A percentile compares a stretch with the other conserved stretches of the same genome.
phyloP scores from a whole-genome alignment of 1,284 basidiomycete species.

The Mycosarcoma mackinlayi region DNA sequence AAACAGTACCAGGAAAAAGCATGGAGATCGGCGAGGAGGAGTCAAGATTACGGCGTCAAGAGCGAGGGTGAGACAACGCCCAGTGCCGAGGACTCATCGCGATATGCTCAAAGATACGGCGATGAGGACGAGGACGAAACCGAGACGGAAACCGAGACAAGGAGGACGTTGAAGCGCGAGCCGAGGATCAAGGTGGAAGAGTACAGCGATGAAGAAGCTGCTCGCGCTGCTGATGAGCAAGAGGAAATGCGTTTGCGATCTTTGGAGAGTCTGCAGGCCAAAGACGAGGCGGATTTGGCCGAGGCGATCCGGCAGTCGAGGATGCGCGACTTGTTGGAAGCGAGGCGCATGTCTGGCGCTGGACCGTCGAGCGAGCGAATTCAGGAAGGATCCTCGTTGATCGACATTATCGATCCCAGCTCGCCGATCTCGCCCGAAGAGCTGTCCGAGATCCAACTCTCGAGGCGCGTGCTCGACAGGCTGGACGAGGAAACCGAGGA shows the following conservation, averaged over 20 bases:
- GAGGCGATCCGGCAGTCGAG: constrained; percentile 44
- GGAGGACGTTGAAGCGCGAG: constrained; percentile 17
- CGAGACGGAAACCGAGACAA: constrained; percentile 41
- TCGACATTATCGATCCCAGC: constrained; percentile 37
- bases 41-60: constrained; percentile 6
- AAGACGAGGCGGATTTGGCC: constrained; percentile 44
- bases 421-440: constrained; percentile 32
- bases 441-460: constrained; percentile 36
- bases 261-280: constrained; percentile 43
- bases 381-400: constrained; percentile 11
- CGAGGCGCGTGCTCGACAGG: constrained; percentile 53
- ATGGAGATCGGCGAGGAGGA: neutral
- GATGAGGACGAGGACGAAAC: constrained; percentile 32
- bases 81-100: constrained; percentile 19
- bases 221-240: neutral
- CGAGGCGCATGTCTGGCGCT: constrained; percentile 49
- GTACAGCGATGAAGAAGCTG: constrained; percentile 8
- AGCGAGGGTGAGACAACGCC: constrained; percentile 15
- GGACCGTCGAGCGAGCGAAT: constrained; percentile 17
- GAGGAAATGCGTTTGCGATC: constrained; percentile 32
- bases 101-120: neutral
- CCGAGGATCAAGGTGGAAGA: constrained; percentile 41
- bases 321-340: constrained; percentile 48
- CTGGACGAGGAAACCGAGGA: constrained; percentile 65
- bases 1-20: constrained; percentile 32